These are phyloP conservation scores for Lepidium campestre DNA, from an alignment of 441 rosid genomes.

Conservation along the genomic window DNA sequence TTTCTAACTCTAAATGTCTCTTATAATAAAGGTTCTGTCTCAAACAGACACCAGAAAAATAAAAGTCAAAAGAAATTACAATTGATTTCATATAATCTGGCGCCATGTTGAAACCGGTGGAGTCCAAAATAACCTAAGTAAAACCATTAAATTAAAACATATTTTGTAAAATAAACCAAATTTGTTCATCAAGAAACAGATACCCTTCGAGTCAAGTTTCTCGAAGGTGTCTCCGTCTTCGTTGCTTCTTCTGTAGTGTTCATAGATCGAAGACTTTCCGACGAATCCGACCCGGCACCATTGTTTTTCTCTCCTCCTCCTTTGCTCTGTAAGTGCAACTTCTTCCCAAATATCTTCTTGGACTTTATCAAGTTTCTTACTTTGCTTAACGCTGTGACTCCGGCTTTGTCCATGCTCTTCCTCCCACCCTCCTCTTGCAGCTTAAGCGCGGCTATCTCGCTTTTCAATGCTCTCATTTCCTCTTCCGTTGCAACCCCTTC, in stretches of 20 bases:
- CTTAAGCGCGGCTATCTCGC: constrained; percentile 58
- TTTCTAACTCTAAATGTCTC: not conserved
- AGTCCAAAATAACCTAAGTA: constrained; percentile 2
- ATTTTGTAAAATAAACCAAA: not conserved
- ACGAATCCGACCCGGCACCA: constrained; percentile 53
- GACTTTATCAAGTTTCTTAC: constrained; percentile 71
- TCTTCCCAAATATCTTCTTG: constrained; percentile 54
- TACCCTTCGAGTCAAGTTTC: constrained; percentile 45
- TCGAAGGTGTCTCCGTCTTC: constrained; percentile 60
- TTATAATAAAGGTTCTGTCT: not conserved
- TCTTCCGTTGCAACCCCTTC: constrained; percentile 60
- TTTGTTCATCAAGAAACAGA: constrained; percentile 52
- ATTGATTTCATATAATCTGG: constrained; percentile 10
- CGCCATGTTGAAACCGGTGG: not conserved
- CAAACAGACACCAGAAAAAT: not conserved
- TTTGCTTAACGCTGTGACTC: constrained; percentile 33
- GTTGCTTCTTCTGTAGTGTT: constrained; percentile 36
- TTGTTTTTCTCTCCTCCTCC: constrained; percentile 44
- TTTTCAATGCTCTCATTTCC: constrained; percentile 62
- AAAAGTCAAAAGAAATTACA: constrained; percentile 11
- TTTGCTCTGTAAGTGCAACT: constrained; percentile 51
- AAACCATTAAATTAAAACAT: not conserved
- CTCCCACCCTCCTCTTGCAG: constrained; percentile 35
- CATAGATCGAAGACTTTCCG: constrained; percentile 60
- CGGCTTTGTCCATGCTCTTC: constrained; percentile 36